Evolutionary conservation across 352 stramenopile genomes (phyloP).

Genomic region (Phytophthora ohioensis): DNA sequence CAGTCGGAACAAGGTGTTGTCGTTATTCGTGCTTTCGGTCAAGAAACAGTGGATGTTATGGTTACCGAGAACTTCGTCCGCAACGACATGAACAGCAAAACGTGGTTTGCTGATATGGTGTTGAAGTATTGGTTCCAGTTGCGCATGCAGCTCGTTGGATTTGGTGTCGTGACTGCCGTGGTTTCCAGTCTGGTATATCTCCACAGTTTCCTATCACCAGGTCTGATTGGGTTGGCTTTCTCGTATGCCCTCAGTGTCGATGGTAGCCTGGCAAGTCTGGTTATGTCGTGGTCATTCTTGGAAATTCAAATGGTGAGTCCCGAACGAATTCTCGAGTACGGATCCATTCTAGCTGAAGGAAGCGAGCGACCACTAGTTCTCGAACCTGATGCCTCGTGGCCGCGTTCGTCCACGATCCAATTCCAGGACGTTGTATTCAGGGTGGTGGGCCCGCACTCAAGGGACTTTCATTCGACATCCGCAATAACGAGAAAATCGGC

Average conservation of each 20-base stretch:
- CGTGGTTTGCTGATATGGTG: slow-evolving; percentile 41
- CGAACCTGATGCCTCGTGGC: slow-evolving; percentile 61
- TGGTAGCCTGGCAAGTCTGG: slow-evolving; percentile 73
- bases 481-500: slow-evolving; percentile 69
- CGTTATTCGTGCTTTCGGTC: slow-evolving; percentile 52
- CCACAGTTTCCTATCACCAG: slow-evolving; percentile 48
- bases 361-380: slow-evolving; percentile 27
- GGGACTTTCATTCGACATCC: slow-evolving; percentile 64
- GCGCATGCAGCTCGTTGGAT: slow-evolving; percentile 62
- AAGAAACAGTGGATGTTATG: slow-evolving; percentile 26
- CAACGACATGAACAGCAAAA: slow-evolving; percentile 43
- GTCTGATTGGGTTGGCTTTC: slow-evolving; percentile 88
- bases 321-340: slow-evolving; percentile 59
- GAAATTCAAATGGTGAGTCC: slow-evolving; percentile 69
- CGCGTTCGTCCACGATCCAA: slow-evolving; percentile 63
- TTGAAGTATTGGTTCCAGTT: slow-evolving; percentile 55
- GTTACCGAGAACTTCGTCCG: slow-evolving; percentile 35
- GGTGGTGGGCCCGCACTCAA: slow-evolving; percentile 56
- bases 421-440: slow-evolving; percentile 87
- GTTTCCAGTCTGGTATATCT: slow-evolving; percentile 50
- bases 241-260: slow-evolving; percentile 89
- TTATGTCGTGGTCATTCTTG: slow-evolving; percentile 55
- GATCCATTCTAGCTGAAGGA: slow-evolving; percentile 34
- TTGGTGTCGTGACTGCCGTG: slow-evolving; percentile 46
- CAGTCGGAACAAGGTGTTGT: slow-evolving; percentile 46